A percentile compares a stretch with the other conserved stretches of the same genome.
phyloP scores from a whole-genome alignment of 441 rosid species.

The Jatropha podagrica region DNA sequence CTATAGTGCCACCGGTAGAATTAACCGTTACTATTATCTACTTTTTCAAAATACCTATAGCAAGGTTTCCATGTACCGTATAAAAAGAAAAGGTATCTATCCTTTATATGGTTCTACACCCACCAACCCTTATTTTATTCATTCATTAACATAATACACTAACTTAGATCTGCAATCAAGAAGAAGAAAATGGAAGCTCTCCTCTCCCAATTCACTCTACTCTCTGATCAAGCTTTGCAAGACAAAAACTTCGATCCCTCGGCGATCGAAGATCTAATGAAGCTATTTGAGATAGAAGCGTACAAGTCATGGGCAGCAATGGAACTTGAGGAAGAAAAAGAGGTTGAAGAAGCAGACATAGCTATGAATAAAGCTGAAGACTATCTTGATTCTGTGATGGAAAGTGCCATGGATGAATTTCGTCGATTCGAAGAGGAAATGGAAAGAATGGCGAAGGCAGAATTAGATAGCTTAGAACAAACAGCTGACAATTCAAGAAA shows the following conservation, averaged over 20 bases:
- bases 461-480: conserved; percentile 20
- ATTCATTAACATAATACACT: background rate
- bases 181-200: conserved; percentile 63
- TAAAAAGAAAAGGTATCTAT: background rate
- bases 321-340: conserved; percentile 47
- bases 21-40: no score
- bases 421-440: conserved; percentile 68
- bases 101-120: conserved; percentile 6
- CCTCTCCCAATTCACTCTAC: conserved; percentile 66
- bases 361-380: conserved; percentile 52
- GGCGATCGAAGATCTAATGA: conserved; percentile 70
- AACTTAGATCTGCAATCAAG: conserved; percentile 6
- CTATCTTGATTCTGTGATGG: conserved; percentile 73
- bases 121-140: background rate
- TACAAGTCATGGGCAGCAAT: conserved; percentile 81
- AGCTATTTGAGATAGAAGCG: conserved; percentile 81
- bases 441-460: conserved; percentile 45
- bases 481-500: conserved; percentile 57
- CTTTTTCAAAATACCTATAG: no score
- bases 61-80: no score
- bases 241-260: conserved; percentile 81
- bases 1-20: no score
- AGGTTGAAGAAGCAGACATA: conserved; percentile 46
- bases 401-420: conserved; percentile 73
- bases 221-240: conserved; percentile 61